Conservation (phyloP, 2,329 filamentous ascomycete species). For the Lachnellula suecica region DNA sequence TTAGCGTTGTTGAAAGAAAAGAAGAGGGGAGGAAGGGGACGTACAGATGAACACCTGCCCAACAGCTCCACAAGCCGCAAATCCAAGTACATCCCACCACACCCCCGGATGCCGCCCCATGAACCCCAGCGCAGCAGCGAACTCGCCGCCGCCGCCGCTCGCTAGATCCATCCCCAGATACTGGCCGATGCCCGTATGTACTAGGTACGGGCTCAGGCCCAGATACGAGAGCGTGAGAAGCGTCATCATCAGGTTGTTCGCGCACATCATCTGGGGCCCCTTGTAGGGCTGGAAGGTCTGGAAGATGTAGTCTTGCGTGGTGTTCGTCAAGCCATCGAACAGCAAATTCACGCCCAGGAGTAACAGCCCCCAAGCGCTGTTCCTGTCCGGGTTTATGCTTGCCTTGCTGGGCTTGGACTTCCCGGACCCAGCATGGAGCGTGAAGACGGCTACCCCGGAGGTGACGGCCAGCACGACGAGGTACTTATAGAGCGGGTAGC, state of each 20-base stretch:
- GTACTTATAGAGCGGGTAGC: constrained; percentile 96
- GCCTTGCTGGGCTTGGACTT: constrained; percentile 44
- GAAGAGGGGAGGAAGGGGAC: constrained; percentile 30
- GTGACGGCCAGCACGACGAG: constrained; percentile 89
- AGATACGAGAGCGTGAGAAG: constrained; percentile 76
- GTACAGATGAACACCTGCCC: constrained; percentile 94
- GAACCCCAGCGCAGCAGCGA: constrained; percentile 77
- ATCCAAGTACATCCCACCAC: constrained; percentile 84
- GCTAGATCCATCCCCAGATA: constrained; percentile 66
- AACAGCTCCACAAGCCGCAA: constrained; percentile 85
- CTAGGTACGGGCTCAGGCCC: constrained; percentile 76
- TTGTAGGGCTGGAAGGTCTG: constrained; percentile 73
- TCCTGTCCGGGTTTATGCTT: constrained; percentile 49
- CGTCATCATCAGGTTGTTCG: constrained; percentile 87
- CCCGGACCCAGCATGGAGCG: constrained; percentile 75
- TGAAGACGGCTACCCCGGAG: constrained; percentile 90
- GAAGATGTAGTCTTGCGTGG: constrained; percentile 95
- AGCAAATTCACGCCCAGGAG: constrained; percentile 86
- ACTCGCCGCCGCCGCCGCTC: constrained; percentile 66
- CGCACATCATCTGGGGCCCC: constrained; percentile 99
- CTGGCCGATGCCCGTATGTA: constrained; percentile 61
- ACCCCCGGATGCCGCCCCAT: constrained; percentile 77
- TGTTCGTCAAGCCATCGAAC: constrained; percentile 95
- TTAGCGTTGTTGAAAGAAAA: neutral
- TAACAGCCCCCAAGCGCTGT: constrained; percentile 75